Percentiles rank a stretch among this genome's conserved stretches.
These are phyloP conservation scores for Penicillium paxilli DNA, from an alignment of 495 filamentous ascomycete species.

Conservation along the genomic window DNA sequence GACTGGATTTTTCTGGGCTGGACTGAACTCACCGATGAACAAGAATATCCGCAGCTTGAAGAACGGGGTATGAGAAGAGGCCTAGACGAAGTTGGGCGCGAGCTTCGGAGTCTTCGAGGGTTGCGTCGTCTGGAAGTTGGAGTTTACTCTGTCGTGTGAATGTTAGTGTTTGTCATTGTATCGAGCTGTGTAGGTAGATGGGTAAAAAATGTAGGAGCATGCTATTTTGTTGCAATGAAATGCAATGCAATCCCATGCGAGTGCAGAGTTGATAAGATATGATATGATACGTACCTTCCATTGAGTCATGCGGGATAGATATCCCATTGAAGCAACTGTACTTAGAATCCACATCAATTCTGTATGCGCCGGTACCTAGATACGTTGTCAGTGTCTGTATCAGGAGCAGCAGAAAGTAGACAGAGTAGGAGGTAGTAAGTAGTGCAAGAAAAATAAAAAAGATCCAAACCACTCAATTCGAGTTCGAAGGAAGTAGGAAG, in stretches of 20 bases:
- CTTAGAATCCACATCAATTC: constrained; percentile 97
- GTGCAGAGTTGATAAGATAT: too few species aligned
- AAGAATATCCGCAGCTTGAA: constrained; percentile 93
- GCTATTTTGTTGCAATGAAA: too few species aligned
- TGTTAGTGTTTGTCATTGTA: too few species aligned
- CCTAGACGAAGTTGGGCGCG: constrained; percentile 73
- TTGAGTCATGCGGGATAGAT: constrained; percentile 92
- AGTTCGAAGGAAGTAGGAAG: too few species aligned
- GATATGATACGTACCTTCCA: constrained; percentile 71
- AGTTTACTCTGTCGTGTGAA: constrained; percentile 80
- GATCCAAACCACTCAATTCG: too few species aligned
- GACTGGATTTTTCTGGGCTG: neutral
- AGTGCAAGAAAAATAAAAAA: too few species aligned
- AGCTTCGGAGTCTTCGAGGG: constrained; percentile 49
- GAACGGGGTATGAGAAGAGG: constrained; percentile 94
- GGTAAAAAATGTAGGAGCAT: too few species aligned
- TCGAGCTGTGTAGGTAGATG: too few species aligned
- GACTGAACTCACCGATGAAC: constrained; percentile 62
- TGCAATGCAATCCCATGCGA: too few species aligned
- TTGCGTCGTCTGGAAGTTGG: constrained; percentile 53
- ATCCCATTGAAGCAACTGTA: constrained; percentile 84
- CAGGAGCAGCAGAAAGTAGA: too few species aligned
- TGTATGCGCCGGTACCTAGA: constrained; percentile 71
- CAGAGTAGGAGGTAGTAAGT: too few species aligned
- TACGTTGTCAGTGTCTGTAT: too few species aligned